Evolutionary conservation across 257 asterid species (phyloP).

Genomic region (Solanum medicagineum): DNA sequence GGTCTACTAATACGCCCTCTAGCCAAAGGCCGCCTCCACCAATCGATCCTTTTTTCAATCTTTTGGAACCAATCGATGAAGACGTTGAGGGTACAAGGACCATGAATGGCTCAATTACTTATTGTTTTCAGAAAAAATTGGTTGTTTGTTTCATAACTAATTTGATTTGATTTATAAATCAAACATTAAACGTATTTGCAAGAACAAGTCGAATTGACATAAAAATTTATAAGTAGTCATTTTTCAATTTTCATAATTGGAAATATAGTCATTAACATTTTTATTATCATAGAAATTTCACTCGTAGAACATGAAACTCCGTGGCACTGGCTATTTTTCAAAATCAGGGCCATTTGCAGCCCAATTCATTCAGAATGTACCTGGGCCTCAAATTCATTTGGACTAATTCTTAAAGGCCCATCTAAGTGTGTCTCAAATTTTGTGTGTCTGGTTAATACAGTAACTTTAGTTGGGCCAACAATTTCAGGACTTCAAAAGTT

Average conservation of each 20-base stretch:
- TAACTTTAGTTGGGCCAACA: neutral
- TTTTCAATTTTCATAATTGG: neutral
- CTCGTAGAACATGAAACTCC: neutral
- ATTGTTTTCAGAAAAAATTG: neutral
- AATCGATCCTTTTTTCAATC: too few relatives aligned
- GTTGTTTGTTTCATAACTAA: neutral
- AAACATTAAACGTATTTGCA: neutral
- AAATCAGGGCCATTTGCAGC: neutral
- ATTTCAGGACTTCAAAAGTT: neutral
- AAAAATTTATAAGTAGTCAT: neutral
- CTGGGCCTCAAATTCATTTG: neutral
- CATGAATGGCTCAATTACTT: neutral
- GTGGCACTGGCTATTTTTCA: neutral
- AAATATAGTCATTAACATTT: neutral
- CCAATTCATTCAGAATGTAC: neutral
- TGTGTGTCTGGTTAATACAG: neutral
- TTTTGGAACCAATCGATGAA: too few relatives aligned
- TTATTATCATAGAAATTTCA: neutral
- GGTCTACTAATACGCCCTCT: too few relatives aligned
- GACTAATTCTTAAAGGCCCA: neutral
- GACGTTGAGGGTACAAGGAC: too few relatives aligned
- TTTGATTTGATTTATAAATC: neutral
- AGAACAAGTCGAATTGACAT: neutral
- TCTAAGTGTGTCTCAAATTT: neutral
- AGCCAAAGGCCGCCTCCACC: too few relatives aligned